Evolutionary conservation across 1,284 basidiomycete genomes (phyloP), one percentile per base, ranked within the genome.

Genomic region (Papiliotrema nemorosa): DNA sequence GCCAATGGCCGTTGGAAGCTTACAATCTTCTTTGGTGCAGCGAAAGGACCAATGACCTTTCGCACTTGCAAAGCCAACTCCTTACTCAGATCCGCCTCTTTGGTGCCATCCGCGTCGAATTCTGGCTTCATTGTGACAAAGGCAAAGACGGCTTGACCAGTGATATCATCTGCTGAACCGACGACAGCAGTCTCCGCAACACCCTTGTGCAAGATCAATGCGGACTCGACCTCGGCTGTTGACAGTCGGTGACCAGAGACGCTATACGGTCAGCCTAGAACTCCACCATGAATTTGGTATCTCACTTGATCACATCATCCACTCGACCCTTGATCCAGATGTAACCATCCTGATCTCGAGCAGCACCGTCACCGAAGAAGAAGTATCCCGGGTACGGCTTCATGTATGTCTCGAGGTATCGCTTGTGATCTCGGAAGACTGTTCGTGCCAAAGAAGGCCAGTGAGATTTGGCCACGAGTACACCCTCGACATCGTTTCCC

Each of bases 391-490:
- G 67, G 55, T 73, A 73, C 35, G 68, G 67, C 48, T 82, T 83
- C 86, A 97, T 90, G 79, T 97, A 97, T 21, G 91, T 96, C 47
- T 97, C 93, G 31, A 96, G 78, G 74, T 88, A 92, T 45, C 90
- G 79, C 69, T 87, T 83, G 76, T 98, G 94, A 77, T 98, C 94
- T 52, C 83, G 81, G 78, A 84, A 94, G 55, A 98, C 85, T 16
- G 91, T 90, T 53, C 96, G 83, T n/a, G 94, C 94, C 67, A 98
- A 88, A 47, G 88, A 90, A 10, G 94, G 96, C 94, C 93, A 98
- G 10, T 92, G 90, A 54, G 78, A 80, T 78, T 84, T 87, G 67
- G 97, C 78, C 24, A 82, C 89, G 13, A 98, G 81, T 9, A 97
- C 90, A 69, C 94, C 96, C 71, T 97, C 92, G 35, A 92, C 88